Evolutionary conservation across 345 rosid species (phyloP), one percentile per base, ranked within the genome.

Genomic region (Salix caprea): DNA sequence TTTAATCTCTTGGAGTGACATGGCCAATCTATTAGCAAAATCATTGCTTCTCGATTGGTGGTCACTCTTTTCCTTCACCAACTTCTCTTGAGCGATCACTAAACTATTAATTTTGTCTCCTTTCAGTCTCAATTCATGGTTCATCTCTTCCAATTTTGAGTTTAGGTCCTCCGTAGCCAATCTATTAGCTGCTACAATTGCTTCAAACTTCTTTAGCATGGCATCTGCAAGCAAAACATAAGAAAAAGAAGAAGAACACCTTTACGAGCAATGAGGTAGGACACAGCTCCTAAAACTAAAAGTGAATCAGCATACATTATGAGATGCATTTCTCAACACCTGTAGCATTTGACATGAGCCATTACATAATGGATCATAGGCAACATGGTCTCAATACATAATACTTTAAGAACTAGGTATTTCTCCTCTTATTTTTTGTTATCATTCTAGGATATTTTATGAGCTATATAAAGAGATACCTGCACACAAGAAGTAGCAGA

Each of bases 21-120:
- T 71, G 58, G 79, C 81, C 81, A 93, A 80, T 76, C 86, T 89
- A 69, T 81, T 74, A 69, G 81, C 83, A 30, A 85, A 79, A 70
- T 87, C 77, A 75, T 89, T 82, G 75, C 83, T 88, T 80, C 80
- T 86, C 82, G 84, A 74, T 82, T 84, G 88, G 73, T 85, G 86
- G 67, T 82, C 81, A 74, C 74, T 80, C 79, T 86, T 91, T 62
- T 89, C 91, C 78, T 87, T 85, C 80, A 87, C 91, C 88, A 91
- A 73, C 6, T 81, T 90, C 74, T 85, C 89, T 78, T 81, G 85
- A 74, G 83, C 79, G 67, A 70, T 75, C 60, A 85, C 78, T 81
- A 92, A 85, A 78, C 68, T 44, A 82, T 76, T 84, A 74, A 89
- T 86, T 79, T 90, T 85, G 65, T 87, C 87, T 74, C 88, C 96